Conservation (phyloP, 306 rosid species). For the Quercus rubra region DNA sequence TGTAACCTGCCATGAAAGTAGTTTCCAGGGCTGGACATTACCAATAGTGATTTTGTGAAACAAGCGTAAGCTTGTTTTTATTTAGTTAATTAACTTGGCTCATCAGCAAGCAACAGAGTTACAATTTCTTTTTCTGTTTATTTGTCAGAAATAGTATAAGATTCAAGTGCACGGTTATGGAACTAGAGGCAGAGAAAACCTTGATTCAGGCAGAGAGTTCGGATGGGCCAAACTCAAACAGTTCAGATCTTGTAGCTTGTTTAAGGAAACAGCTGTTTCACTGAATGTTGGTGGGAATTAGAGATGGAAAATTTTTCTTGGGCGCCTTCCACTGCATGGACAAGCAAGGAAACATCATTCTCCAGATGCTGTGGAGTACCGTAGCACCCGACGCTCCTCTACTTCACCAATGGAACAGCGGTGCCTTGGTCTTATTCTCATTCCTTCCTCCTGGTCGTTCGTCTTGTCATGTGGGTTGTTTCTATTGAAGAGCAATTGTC, state of each 20-base stretch:
- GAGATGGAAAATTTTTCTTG: conserved; percentile 74
- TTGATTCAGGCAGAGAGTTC: conserved; percentile 22
- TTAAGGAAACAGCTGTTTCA: conserved; percentile 48
- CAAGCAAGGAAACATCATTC: conserved; percentile 92
- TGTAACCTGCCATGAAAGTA: background rate
- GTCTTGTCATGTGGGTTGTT: too few relatives aligned
- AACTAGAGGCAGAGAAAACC: conserved; percentile 26
- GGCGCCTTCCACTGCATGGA: conserved; percentile 86
- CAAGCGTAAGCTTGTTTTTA: background rate
- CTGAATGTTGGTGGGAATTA: conserved; percentile 62
- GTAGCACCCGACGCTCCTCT: conserved; percentile 41
- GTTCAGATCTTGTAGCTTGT: conserved; percentile 22
- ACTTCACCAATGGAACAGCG: too few relatives aligned
- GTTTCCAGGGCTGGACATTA: background rate
- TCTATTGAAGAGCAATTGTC: too few relatives aligned
- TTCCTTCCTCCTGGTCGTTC: too few relatives aligned
- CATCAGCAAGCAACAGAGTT: background rate
- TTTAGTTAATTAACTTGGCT: background rate
- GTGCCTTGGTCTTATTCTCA: too few relatives aligned
- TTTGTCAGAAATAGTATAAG: background rate
- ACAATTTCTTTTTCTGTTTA: background rate
- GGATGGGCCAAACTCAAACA: background rate
- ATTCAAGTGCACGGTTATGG: conserved; percentile 24
- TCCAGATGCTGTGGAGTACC: conserved; percentile 87
- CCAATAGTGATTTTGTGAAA: background rate